Percentiles rank a stretch among this genome's conserved stretches.
phyloP scores from a whole-genome alignment of 2,329 filamentous ascomycete genomes.

The Colletotrichum gigasporum region DNA sequence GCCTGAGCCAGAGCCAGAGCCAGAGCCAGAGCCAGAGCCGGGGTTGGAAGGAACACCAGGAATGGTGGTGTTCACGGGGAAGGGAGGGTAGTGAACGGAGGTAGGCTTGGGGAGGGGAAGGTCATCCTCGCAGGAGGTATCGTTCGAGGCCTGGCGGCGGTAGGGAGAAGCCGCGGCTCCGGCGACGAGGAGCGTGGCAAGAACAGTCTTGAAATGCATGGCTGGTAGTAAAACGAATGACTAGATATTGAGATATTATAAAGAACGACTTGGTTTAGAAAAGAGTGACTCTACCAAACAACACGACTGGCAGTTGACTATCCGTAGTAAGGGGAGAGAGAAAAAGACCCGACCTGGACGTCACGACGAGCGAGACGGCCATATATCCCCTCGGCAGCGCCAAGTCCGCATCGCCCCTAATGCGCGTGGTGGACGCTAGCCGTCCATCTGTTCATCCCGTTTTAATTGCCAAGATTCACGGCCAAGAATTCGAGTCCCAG shows the following conservation, averaged over 20 bases:
- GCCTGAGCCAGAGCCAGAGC: neutral
- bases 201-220: slow-evolving; percentile 29
- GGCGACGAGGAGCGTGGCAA: slow-evolving; percentile 28
- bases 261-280: too few species aligned
- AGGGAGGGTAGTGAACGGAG: slow-evolving; percentile 17
- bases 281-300: slow-evolving; percentile 25
- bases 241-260: too few species aligned
- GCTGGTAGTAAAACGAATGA: slow-evolving; percentile 3
- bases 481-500: neutral
- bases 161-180: slow-evolving; percentile 27
- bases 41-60: slow-evolving; percentile 17
- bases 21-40: neutral
- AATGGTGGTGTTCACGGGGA: slow-evolving; percentile 20
- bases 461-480: slow-evolving; percentile 23
- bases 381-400: slow-evolving; percentile 19
- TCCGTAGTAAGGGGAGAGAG: neutral
- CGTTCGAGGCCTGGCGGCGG: slow-evolving; percentile 25
- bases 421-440: neutral
- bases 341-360: neutral
- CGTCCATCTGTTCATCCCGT: slow-evolving; percentile 12
- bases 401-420: slow-evolving; percentile 2
- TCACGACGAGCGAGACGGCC: neutral
- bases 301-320: neutral
- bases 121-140: slow-evolving; percentile 24
- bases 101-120: slow-evolving; percentile 2